Percentiles rank a stretch among this genome's conserved stretches.
Conservation (phyloP, 805 yeast species). For the Candida krabiensis region DNA sequence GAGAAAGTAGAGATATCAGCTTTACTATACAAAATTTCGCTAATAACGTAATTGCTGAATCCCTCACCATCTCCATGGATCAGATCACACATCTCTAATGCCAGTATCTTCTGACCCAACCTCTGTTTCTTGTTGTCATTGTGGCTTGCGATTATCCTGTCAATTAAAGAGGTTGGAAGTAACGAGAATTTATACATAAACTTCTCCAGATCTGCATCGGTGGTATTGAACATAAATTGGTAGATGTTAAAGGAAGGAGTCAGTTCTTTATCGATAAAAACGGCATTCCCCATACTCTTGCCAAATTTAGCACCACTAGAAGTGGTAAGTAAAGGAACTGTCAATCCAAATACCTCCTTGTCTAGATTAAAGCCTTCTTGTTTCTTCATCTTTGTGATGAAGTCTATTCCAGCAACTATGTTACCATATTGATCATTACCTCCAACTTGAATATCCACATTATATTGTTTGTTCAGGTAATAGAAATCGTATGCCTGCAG, state of each 20-base stretch:
- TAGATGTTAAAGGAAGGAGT: conserved; percentile 82
- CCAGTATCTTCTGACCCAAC: conserved; percentile 73
- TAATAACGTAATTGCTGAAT: conserved; percentile 60
- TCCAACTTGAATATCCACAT: conserved; percentile 80
- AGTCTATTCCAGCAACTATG: conserved; percentile 91
- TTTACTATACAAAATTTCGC: conserved; percentile 57
- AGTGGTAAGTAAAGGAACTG: conserved; percentile 88
- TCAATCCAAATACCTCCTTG: conserved; percentile 63
- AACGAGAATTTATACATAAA: conserved; percentile 78
- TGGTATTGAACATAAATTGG: conserved; percentile 78
- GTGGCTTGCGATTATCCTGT: conserved; percentile 53
- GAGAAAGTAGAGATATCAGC: conserved; percentile 35
- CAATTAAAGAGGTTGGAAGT: conserved; percentile 63
- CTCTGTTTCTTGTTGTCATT: conserved; percentile 58
- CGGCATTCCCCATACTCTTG: conserved; percentile 95
- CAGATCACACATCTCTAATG: conserved; percentile 82
- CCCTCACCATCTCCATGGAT: conserved; percentile 84
- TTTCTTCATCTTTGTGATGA: conserved; percentile 59
- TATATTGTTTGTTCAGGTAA: conserved; percentile 61
- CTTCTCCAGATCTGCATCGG: conserved; percentile 71
- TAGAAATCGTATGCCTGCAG: conserved; percentile 93
- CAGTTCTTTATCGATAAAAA: conserved; percentile 73
- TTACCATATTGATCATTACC: conserved; percentile 99
- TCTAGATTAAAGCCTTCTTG: conserved; percentile 13
- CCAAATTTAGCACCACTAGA: conserved; percentile 93